A percentile compares a stretch with the other conserved stretches of the same genome.
Evolutionary conservation across 23 red algal genomes (phyloP).

Genomic region (Gracilaria gracilis): DNA sequence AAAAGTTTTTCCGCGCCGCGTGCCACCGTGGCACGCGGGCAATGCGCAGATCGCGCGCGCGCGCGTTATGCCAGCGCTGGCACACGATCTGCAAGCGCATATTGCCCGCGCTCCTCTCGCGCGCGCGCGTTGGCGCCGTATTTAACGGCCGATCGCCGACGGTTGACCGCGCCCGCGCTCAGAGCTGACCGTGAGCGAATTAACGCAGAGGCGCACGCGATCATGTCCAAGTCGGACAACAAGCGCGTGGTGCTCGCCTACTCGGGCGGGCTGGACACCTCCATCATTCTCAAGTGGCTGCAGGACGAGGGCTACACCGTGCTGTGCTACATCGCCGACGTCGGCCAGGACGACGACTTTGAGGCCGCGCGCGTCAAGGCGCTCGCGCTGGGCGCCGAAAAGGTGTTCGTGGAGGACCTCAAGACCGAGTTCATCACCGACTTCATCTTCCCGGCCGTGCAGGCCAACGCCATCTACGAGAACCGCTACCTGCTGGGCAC

Average conservation of each 20-base stretch:
- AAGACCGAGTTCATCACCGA: constrained; percentile 87
- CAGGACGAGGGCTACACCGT: constrained; percentile 94
- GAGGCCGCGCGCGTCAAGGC: constrained; percentile 81
- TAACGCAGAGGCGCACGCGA: neutral
- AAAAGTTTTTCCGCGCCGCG: too few relatives aligned
- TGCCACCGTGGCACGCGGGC: too few relatives aligned
- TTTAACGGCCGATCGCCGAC: too few relatives aligned
- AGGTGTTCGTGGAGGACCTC: constrained; percentile 94
- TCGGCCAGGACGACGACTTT: constrained; percentile 98
- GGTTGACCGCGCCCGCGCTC: too few relatives aligned
- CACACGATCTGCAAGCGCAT: too few relatives aligned
- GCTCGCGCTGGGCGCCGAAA: constrained; percentile 78
- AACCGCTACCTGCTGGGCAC: constrained; percentile 94
- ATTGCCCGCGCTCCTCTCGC: too few relatives aligned
- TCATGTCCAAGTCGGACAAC: too few relatives aligned
- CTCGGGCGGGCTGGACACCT: constrained; percentile 98
- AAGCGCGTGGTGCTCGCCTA: constrained; percentile 92
- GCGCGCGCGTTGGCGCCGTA: too few relatives aligned
- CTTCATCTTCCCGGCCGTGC: constrained; percentile 93
- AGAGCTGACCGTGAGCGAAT: too few relatives aligned
- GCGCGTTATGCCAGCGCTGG: too few relatives aligned
- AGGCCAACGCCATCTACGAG: constrained; percentile 99
- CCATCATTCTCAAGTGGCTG: constrained; percentile 96
- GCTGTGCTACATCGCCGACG: constrained; percentile 95
- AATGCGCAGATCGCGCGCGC: too few relatives aligned